Percentiles rank a stretch among this genome's conserved stretches.
Evolutionary conservation across 768 basidiomycete genomes (phyloP).

Genomic region (Crassisporium funariophilum): DNA sequence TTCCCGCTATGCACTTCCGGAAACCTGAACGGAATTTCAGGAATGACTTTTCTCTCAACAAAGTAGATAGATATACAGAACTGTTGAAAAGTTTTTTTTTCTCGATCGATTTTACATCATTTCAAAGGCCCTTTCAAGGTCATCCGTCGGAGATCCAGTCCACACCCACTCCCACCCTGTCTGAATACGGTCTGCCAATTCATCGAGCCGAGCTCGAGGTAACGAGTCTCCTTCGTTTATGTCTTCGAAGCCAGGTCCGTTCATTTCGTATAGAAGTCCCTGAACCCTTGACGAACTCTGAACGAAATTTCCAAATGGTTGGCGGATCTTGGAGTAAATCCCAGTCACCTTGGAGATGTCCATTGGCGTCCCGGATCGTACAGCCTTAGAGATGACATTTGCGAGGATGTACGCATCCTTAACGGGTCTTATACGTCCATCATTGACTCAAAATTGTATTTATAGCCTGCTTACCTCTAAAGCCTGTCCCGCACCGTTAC

Average conservation of each 20-base stretch:
- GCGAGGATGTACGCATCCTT: slow-evolving; percentile 51
- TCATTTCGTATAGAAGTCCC: slow-evolving; percentile 7
- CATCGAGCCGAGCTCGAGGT: slow-evolving; percentile 1
- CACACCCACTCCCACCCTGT: slow-evolving; percentile 8
- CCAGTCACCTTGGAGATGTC: slow-evolving; percentile 14
- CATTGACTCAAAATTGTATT: background rate
- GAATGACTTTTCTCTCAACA: too few relatives aligned
- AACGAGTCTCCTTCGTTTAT: slow-evolving; percentile 11
- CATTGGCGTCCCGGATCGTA: background rate
- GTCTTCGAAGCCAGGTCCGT: slow-evolving; percentile 12
- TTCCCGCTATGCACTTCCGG: too few relatives aligned
- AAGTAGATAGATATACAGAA: too few relatives aligned
- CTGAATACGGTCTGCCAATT: slow-evolving; percentile 4
- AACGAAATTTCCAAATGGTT: slow-evolving; percentile 16
- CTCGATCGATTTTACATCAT: slow-evolving; percentile 1
- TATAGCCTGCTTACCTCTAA: slow-evolving; percentile 38
- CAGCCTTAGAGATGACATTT: slow-evolving; percentile 34
- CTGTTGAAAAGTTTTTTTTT: background rate
- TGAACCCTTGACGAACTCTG: slow-evolving; percentile 5
- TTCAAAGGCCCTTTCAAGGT: slow-evolving; percentile 12
- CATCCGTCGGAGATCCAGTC: slow-evolving; percentile 4
- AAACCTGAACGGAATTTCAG: too few relatives aligned
- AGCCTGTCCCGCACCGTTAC: slow-evolving; percentile 49
- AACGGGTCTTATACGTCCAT: background rate
- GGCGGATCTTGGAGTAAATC: slow-evolving; percentile 24